Base-by-base conservation (phyloP, 2,329 filamentous ascomycete genomes). In the Aspergillus aculeatus region DNA sequence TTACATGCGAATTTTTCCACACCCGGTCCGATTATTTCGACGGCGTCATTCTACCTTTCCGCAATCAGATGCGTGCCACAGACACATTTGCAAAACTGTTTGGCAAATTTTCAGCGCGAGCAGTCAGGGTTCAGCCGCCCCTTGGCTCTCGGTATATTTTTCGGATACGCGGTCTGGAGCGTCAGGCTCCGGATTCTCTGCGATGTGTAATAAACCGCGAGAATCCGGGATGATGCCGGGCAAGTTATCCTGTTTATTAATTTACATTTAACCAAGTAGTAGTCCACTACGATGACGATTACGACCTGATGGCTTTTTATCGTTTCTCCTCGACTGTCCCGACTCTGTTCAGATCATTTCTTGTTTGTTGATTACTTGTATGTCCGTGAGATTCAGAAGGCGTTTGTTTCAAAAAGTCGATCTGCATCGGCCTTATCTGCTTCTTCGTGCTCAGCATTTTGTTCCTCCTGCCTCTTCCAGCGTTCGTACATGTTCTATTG, bases 181-280 rank as follows among this genome's bases (percentile, higher is more conserved):
- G 54, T 62, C 31, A 32, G 63, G 56, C 38, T 54, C 52, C 58
- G 57, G 51, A 44, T 35, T 60, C 62, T 70, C 68, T 69, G 72
- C 72, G 72, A 75, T 69, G 72, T 58, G 64, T 62, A 62, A 74
- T 75, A 75, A 75, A 75, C 72, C 72, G 72, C 72, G 66, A 60
- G 63, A 58, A 21, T 26, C 24, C 19, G 4, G 38, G 21, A 47
- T n/a, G 57, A 62, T 62, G 54, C 56, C 55, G n/a, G 41, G 31
- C 38, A 41, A 47, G 58, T 29, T 54, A 61, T 64, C 56, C 49
- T 52, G 57, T 59, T 49, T 48, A 44, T 44, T 44, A 44, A 19
- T 44, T 19, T n/a, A 44, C 38, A 44, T 44, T 44, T 16, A n/a
- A 44, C 38, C 38, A 16, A 44, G 38, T 55, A 55, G 19, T 44